Evolutionary conservation across 371 early-diverging fungal genomes (phyloP).

Genomic region (Mucor lusitanicus): DNA sequence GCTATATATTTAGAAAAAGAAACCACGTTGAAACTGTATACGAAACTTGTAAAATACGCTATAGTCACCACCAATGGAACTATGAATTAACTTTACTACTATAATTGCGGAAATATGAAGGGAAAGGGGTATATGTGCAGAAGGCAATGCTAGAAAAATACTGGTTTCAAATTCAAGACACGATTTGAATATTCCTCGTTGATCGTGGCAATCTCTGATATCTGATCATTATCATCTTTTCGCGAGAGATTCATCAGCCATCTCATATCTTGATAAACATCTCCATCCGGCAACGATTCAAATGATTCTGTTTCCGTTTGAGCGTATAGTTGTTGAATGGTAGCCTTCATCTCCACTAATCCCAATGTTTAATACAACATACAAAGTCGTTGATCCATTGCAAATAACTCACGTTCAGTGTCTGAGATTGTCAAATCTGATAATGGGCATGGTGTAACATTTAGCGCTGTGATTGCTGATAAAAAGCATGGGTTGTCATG

Average conservation of each 20-base stretch:
- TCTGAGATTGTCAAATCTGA: conserved; percentile 11
- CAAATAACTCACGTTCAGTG: conserved; percentile 3
- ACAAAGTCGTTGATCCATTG: not conserved
- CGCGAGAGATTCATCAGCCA: conserved; percentile 1
- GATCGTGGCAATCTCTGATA: conserved; percentile 2
- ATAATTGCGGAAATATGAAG: not conserved
- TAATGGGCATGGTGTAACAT: conserved; percentile 3
- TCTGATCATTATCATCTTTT: conserved; percentile 1
- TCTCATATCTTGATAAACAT: not conserved
- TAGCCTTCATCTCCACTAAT: conserved; percentile 5
- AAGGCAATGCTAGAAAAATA: not conserved
- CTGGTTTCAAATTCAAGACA: not conserved
- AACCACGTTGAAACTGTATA: no score
- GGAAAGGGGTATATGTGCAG: not conserved
- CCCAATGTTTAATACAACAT: not conserved
- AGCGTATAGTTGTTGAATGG: not conserved
- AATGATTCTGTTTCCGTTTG: not conserved
- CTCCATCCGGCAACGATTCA: not conserved
- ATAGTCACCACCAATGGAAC: no score
- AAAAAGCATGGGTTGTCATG: not conserved
- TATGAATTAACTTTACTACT: no score
- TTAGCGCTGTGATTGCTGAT: conserved; percentile 6
- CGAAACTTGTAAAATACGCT: no score
- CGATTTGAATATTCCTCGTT: conserved; percentile 1
- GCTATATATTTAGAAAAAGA: no score